Evolutionary conservation across 768 basidiomycete genomes (phyloP).

Genomic region (Trametes villosa): DNA sequence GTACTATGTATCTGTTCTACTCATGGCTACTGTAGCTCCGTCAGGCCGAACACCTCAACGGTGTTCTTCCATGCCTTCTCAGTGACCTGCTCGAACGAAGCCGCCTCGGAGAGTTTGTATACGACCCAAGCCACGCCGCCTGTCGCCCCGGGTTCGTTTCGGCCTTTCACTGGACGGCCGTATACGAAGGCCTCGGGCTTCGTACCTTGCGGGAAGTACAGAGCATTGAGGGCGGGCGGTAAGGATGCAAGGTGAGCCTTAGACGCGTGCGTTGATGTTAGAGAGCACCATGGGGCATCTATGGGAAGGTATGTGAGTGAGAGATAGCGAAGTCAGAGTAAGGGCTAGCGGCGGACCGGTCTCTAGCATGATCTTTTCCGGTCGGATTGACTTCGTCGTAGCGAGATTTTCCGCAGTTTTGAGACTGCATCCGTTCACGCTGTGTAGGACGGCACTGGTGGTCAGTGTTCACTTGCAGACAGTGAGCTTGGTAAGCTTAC

Average conservation of each 20-base stretch:
- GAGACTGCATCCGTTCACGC: conserved; percentile 77
- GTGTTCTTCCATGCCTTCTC: conserved; percentile 69
- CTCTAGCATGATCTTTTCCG: conserved; percentile 69
- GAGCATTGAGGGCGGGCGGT: conserved; percentile 46
- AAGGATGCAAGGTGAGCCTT: conserved; percentile 52
- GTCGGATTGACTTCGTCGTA: conserved; percentile 56
- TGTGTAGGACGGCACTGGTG: too few relatives aligned
- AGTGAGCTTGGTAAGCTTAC: conserved; percentile 27
- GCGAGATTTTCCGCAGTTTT: conserved; percentile 71
- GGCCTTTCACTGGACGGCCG: conserved; percentile 71
- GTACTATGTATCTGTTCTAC: not conserved
- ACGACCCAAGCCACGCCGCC: conserved; percentile 79
- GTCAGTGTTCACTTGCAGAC: too few relatives aligned
- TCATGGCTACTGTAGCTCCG: conserved; percentile 34
- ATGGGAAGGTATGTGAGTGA: not conserved
- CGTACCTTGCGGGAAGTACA: conserved; percentile 56
- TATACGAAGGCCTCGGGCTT: conserved; percentile 61
- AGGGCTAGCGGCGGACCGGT: conserved; percentile 52
- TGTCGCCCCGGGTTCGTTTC: conserved; percentile 72
- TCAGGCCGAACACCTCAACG: conserved; percentile 57
- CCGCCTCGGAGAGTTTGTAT: conserved; percentile 47
- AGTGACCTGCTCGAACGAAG: conserved; percentile 57
- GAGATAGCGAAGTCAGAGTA: not conserved
- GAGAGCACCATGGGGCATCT: conserved; percentile 79
- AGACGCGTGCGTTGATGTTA: conserved; percentile 69